Evolutionary conservation across 2,329 filamentous ascomycete species (phyloP), one percentile per base, ranked within the genome.

Genomic region (Stagonosporopsis rhizophila): DNA sequence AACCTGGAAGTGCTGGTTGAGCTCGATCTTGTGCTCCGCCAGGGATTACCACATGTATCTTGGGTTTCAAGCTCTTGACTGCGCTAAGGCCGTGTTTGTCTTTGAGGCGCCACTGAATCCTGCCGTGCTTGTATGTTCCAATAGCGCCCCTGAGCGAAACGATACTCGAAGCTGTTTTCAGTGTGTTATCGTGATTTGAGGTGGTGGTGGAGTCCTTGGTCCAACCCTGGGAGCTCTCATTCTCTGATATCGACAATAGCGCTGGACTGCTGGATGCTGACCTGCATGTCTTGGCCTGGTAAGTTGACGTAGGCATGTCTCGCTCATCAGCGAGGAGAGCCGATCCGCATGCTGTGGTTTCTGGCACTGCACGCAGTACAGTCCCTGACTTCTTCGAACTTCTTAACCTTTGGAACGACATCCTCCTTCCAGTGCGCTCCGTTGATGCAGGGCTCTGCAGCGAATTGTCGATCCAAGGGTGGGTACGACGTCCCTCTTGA

Each of bases 71-170:
- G 45, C 40, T 61, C 50, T 56, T 69, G 30, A 62, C 52, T 41
- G 59, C 39, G 40, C 53, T 52, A 32, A 55, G 53, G 15, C 40
- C 56, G 41, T 58, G 59, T 20, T 58, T 59, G 44, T 67, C 57
- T 45, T 59, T 65, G 25, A 62, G 52, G 30, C 68, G 75, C 78
- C 79, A 81, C 46, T 78, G 70, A 25, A 77, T 74, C 32, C 73
- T 73, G 5, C 79, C 80, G 61, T 81, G 69, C 46, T 75, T 77
- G 74, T 79, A 82, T 4, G 77, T 68, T 6, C 79, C 79, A 56
- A 81, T 77, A n/a, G 66, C 75, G 34, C 62, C 59, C 30, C 62
- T 67, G n/a, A 69, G 53, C 17, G 68, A 65, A 28, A 64, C 52
- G 44, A 59, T 63, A 46, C 52, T 61, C 12, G 62, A 53, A 32